Conservation (phyloP, 208 protist genomes). For the Balamuthia mandrillaris region DNA sequence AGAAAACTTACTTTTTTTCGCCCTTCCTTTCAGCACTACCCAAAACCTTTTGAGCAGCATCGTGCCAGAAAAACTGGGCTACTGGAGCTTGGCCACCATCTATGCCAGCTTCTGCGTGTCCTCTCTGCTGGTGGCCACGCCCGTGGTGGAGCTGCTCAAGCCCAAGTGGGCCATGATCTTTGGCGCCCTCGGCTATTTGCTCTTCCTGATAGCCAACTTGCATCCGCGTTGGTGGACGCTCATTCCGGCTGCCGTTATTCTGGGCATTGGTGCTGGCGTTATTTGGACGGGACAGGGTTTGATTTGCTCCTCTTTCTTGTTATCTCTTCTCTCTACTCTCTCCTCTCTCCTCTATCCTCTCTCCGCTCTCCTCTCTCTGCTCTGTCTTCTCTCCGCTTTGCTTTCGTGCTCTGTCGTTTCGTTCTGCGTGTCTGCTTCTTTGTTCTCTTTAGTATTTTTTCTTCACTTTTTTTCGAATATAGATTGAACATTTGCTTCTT, state of each 20-base stretch:
- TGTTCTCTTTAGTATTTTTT: too few species aligned
- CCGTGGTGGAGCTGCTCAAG: neutral
- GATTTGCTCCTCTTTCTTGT: neutral
- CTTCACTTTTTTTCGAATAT: too few species aligned
- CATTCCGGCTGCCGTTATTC: neutral
- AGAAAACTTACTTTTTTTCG: neutral
- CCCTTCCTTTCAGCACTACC: neutral
- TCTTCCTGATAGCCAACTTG: neutral
- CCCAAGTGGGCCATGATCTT: neutral
- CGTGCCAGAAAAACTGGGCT: neutral
- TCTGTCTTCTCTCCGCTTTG: too few species aligned
- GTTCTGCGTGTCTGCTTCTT: too few species aligned
- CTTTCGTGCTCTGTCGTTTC: too few species aligned
- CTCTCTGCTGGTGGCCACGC: neutral
- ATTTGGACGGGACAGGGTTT: conserved; percentile 1
- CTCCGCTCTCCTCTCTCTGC: too few species aligned
- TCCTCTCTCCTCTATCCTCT: too few species aligned
- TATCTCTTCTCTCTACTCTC: too few species aligned
- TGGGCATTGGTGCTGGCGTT: neutral
- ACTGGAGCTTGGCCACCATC: neutral
- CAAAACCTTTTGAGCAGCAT: neutral
- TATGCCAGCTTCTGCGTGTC: conserved; percentile 19
- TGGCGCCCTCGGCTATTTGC: neutral
- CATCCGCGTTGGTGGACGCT: neutral
- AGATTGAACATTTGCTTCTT: neutral